A percentile compares a stretch with the other conserved stretches of the same genome.
Evolutionary conservation across 164 flowering plant genomes (phyloP).

Genomic region (Malania oleifera): DNA sequence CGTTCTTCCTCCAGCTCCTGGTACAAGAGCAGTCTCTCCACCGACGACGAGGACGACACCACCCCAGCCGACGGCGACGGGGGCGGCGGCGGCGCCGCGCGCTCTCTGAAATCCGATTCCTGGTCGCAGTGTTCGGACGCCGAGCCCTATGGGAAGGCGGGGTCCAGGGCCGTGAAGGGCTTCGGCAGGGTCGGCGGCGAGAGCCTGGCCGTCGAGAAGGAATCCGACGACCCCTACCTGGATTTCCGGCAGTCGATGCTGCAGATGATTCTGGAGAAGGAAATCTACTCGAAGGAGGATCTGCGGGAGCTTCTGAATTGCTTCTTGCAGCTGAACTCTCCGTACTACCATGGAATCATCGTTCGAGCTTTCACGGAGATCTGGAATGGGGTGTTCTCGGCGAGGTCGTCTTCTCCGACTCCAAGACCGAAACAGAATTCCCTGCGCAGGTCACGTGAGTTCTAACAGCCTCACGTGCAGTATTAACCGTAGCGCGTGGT

Average conservation of each 20-base stretch:
- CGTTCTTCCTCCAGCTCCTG: conserved; percentile 30
- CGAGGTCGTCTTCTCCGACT: conserved; percentile 13
- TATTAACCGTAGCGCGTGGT: no score
- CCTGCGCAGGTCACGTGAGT: conserved; percentile 24
- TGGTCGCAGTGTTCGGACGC: neutral
- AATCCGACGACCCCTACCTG: conserved; percentile 63
- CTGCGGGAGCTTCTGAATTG: conserved; percentile 50
- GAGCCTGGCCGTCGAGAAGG: conserved; percentile 58
- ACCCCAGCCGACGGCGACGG: neutral
- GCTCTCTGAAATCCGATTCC: no score
- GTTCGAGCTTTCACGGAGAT: conserved; percentile 60
- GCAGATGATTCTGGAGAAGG: conserved; percentile 66
- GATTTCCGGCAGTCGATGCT: conserved; percentile 72
- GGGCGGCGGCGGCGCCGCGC: no score
- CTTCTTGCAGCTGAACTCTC: conserved; percentile 54
- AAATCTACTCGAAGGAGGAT: conserved; percentile 51
- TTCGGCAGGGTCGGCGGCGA: conserved; percentile 37
- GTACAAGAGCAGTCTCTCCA: conserved; percentile 12
- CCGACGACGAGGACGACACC: neutral
- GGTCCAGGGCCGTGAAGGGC: conserved; percentile 10
- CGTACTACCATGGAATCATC: conserved; percentile 44
- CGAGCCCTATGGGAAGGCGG: neutral
- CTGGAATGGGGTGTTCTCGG: conserved; percentile 43
- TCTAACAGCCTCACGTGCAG: conserved; percentile 11
- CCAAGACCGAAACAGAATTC: conserved; percentile 9